Evolutionary conservation across 202 grass and related monocot species (phyloP), one percentile per base, ranked within the genome.

Genomic region (Miscanthus sacchariflorus): DNA sequence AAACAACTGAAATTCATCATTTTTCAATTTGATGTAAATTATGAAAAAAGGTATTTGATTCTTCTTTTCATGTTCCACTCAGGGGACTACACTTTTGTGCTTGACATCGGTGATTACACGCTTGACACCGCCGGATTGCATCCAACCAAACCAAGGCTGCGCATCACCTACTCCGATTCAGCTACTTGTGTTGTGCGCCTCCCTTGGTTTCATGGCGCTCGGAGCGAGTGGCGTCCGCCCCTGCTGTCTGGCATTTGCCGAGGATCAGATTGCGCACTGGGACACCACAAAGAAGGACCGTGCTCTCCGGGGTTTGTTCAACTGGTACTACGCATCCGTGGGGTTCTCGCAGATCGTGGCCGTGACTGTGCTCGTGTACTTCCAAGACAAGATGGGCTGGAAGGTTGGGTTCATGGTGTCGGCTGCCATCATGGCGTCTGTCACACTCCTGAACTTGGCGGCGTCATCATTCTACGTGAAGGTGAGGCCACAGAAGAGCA

Each of bases 301-400:
- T 6, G 70, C 50, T 1, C 71, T 93, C 9, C 84, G 89, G 59
- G 43, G 9, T 13, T 45, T 88, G 72, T 93, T 93, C 88, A 90
- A 80, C 89, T 90, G 85, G 84, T 93, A 93, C 70, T 93, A 93
- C 49, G 70, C 79, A 1, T 83, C 78, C 3, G 81, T 90, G 30
- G 85, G 85, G 1, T 19, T 88, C 68, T 82, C 91, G 21, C 83
- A 73, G 43, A 89, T 89, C 5, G 21, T 89, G 7, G 82, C 69
- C 21, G 11, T 64, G 1, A 89, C 87, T 8, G 24, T 80, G n/a
- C 43, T 89, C 1, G 87, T 89, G 40, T 84, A 74, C 76, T 56
- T 85, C 6, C 81, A 89, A 9, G 87, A 89, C 42, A 68, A 3
- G 0, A 12, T 81, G 76, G 87, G 87, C 5, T 89, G 87, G 87